Base-by-base conservation (phyloP, 129 eudicot genomes). In the Oenanthe sinensis region DNA sequence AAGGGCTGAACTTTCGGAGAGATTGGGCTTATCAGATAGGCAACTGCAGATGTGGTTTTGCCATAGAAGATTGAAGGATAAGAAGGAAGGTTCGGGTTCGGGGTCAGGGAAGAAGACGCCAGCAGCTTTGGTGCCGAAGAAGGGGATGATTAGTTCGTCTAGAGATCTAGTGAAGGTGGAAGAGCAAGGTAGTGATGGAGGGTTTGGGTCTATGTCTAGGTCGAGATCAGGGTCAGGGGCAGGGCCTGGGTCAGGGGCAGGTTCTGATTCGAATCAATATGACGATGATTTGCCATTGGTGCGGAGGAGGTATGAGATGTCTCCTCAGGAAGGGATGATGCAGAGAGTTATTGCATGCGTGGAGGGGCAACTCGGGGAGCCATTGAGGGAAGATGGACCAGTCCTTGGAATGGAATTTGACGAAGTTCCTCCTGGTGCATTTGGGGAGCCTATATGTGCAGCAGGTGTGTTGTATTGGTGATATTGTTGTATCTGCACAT, bases 11-110 rank as follows among this genome's bases (percentile, higher is more conserved):
- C 88, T 96, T 46, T 88, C 99, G 0, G 88, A 77, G 54, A 85
- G 81, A 52, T 77, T 92, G 48, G 91, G 89, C 70, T 83, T 96
- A 68, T 79, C 97, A 2, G 99, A 96, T 70, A 67, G 99, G 42
- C 97, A 96, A 75, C 87, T 96, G 84, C 99, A 96, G 86, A 96
- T 96, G 99, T 96, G 99, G 99, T 96, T 96, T 76, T 96, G 99
- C 75, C 97, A 96, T 79, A 76, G 99, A 78, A 87, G 99, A 43
- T 85, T 96, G 78, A 96, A 96, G 90, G 97, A 96, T 81, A 91
- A 88, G 83, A 93, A 89, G 84, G 93, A 86, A 70, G 86, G 84
- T 47, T 76, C 74, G 6, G 90, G 85, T 43, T 81, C 81, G 77
- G 85, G 84, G 46, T 74, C 74, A 12, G 90, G 85, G 44, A 82